Conservation (phyloP, 2,329 filamentous ascomycete genomes). For the Curvularia lunata region DNA sequence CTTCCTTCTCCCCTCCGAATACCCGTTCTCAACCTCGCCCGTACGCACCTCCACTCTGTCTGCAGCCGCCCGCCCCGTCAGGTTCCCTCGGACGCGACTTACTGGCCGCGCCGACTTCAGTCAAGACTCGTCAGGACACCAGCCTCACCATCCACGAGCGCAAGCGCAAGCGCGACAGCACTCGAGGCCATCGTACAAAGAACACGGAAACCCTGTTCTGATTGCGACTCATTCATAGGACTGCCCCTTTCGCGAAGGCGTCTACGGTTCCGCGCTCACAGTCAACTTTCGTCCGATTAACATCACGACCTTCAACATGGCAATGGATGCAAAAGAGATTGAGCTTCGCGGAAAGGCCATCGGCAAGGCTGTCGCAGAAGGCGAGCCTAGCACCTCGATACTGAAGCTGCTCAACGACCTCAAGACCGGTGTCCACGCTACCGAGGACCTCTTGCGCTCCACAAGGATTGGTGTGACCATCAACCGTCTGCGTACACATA, state of each 20-base stretch:
- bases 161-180: conserved; percentile 7
- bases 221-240: background rate
- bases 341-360: conserved; percentile 78
- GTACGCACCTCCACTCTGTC: background rate
- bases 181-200: background rate
- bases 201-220: background rate
- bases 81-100: conserved; percentile 15
- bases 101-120: conserved; percentile 12
- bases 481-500: conserved; percentile 83
- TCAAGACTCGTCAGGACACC: conserved; percentile 6
- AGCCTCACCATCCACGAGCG: conserved; percentile 2
- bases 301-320: conserved; percentile 23
- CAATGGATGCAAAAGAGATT: conserved; percentile 84
- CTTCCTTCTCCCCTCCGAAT: conserved; percentile 2
- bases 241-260: background rate
- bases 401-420: conserved; percentile 77
- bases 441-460: conserved; percentile 86
- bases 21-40: conserved; percentile 1
- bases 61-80: conserved; percentile 2
- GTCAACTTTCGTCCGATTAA: background rate
- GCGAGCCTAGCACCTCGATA: conserved; percentile 75
- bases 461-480: conserved; percentile 93
- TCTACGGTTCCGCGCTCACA: background rate
- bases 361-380: conserved; percentile 75
- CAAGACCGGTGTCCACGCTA: conserved; percentile 79